A percentile compares a stretch with the other conserved stretches of the same genome.
Conservation (phyloP, 768 basidiomycete species). For the Trametes villosa region DNA sequence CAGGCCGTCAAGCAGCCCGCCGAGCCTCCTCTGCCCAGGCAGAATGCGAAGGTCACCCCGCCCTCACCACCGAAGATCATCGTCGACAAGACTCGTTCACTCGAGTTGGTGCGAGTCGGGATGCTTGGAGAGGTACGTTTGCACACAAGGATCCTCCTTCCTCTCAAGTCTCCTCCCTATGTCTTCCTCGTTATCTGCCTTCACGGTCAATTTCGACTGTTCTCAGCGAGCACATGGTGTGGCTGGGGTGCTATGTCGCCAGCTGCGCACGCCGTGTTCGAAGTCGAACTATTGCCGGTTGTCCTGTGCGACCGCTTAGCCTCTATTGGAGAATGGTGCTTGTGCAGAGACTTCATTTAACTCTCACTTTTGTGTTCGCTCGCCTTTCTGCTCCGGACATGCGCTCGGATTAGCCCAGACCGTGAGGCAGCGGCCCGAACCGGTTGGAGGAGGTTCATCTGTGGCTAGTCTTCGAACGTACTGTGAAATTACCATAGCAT, state of each 20-base stretch:
- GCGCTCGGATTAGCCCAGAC: too few relatives aligned
- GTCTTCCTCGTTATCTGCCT: background rate
- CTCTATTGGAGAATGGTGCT: background rate
- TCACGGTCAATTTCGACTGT: too few relatives aligned
- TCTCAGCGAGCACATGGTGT: too few relatives aligned
- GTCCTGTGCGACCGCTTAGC: background rate
- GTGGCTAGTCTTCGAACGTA: too few relatives aligned
- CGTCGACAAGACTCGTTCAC: slow-evolving; percentile 57
- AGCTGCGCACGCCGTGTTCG: background rate
- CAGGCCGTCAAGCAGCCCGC: slow-evolving; percentile 18
- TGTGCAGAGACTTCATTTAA: too few relatives aligned
- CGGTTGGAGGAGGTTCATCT: too few relatives aligned
- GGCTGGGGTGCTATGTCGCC: too few relatives aligned
- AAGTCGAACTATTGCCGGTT: background rate
- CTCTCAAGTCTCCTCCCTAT: background rate
- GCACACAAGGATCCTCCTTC: background rate
- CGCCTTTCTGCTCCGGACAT: too few relatives aligned
- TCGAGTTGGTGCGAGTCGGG: slow-evolving; percentile 72
- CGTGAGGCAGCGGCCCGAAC: too few relatives aligned
- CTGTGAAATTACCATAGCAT: too few relatives aligned
- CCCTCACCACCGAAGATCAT: slow-evolving; percentile 83
- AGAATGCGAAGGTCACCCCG: slow-evolving; percentile 81
- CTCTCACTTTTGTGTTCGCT: too few relatives aligned
- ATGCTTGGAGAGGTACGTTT: slow-evolving; percentile 85
- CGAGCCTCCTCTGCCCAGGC: slow-evolving; percentile 75